Percentiles rank a stretch among this genome's conserved stretches.
These are phyloP conservation scores for Psilocybe mexicana DNA, from an alignment of 1,284 basidiomycete genomes.

Conservation along the genomic window DNA sequence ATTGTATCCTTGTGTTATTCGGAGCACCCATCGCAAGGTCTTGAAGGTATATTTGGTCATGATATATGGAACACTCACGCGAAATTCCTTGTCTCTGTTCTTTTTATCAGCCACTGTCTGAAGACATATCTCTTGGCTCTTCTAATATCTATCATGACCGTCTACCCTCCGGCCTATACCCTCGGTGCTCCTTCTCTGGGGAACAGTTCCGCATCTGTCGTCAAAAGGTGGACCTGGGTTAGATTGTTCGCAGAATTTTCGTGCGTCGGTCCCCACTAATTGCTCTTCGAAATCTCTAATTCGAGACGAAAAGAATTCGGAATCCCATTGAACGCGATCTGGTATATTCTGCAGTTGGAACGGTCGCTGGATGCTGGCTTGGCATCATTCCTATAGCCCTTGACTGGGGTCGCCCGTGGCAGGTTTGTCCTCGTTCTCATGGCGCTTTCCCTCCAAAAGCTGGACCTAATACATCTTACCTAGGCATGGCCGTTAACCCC, in stretches of 20 bases:
- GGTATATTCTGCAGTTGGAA: slow-evolving; percentile 78
- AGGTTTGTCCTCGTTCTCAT: slow-evolving; percentile 55
- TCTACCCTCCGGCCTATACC: slow-evolving; percentile 69
- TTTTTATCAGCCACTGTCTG: slow-evolving; percentile 41
- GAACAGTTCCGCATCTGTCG: slow-evolving; percentile 41
- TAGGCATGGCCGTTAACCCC: slow-evolving; percentile 83
- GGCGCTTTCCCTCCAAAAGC: neutral
- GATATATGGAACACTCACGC: slow-evolving; percentile 12
- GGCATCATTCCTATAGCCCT: slow-evolving; percentile 83
- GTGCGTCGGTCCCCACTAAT: slow-evolving; percentile 49
- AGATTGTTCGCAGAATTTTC: slow-evolving; percentile 77
- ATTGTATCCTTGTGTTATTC: slow-evolving; percentile 61
- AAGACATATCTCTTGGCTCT: slow-evolving; percentile 72
- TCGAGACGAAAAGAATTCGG: slow-evolving; percentile 47
- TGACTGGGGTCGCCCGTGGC: slow-evolving; percentile 96
- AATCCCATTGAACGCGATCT: slow-evolving; percentile 74
- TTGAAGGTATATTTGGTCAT: slow-evolving; percentile 25
- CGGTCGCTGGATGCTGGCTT: slow-evolving; percentile 74
- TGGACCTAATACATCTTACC: slow-evolving; percentile 3
- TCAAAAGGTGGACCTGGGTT: slow-evolving; percentile 63
- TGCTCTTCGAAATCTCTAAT: slow-evolving; percentile 8
- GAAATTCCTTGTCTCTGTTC: neutral
- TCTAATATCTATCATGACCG: slow-evolving; percentile 66
- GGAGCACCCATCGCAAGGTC: slow-evolving; percentile 74
- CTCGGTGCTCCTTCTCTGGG: slow-evolving; percentile 63